Evolutionary conservation across 2,329 filamentous ascomycete species (phyloP).

Genomic region (Mycosphaerella sp.): DNA sequence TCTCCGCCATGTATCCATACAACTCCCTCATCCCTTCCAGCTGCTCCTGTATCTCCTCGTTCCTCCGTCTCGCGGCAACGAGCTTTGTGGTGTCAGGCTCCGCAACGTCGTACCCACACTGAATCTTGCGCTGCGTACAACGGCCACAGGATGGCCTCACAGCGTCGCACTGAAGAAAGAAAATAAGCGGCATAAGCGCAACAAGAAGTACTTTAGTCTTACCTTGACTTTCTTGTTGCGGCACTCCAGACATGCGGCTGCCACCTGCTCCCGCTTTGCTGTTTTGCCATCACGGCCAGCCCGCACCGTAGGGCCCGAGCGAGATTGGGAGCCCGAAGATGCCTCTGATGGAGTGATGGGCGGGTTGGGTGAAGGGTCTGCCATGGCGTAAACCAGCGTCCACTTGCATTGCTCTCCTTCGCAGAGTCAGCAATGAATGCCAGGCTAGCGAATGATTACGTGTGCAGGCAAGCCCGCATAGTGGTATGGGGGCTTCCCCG

Average conservation of each 20-base stretch:
- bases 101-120: constrained; percentile 7
- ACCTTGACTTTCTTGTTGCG: constrained; percentile 12
- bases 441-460: background rate
- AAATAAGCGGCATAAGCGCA: background rate
- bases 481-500: background rate
- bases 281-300: constrained; percentile 5
- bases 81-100: constrained; percentile 7
- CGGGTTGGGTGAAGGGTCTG: background rate
- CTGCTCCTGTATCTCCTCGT: constrained; percentile 4
- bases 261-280: constrained; percentile 9
- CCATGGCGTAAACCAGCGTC: background rate
- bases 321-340: background rate
- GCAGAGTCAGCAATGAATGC: background rate
- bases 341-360: constrained; percentile 4
- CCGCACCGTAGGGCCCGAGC: background rate
- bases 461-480: background rate
- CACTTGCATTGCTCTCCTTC: background rate
- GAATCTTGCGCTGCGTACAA: constrained; percentile 5
- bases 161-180: constrained; percentile 5
- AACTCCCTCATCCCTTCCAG: constrained; percentile 7
- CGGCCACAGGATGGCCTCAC: constrained; percentile 4
- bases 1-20: constrained; percentile 2
- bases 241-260: constrained; percentile 7
- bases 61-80: constrained; percentile 4
- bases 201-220: background rate